phyloP scores from a whole-genome alignment of 805 yeast genomes.

The Myxozyma monticola region DNA sequence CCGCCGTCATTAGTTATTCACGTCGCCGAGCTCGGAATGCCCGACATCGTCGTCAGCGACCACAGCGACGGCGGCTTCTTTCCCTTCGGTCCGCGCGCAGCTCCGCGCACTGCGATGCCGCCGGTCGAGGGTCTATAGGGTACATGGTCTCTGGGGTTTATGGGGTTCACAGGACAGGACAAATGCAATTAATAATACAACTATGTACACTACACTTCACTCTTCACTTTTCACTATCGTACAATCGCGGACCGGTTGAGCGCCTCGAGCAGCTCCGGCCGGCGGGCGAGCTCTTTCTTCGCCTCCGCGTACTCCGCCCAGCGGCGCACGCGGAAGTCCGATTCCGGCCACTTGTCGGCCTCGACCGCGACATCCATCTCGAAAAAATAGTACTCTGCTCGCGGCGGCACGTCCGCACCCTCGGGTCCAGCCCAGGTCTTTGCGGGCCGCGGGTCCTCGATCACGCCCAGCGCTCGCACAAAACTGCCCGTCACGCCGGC shows the following conservation, averaged over 20 bases:
- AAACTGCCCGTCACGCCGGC: constrained; percentile 82
- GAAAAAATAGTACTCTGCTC: constrained; percentile 84
- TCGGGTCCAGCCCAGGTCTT: constrained; percentile 43
- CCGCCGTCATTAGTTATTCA: too few species aligned
- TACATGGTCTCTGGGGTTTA: too few species aligned
- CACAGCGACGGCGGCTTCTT: neutral
- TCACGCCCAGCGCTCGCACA: constrained; percentile 56
- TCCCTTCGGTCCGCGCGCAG: too few species aligned
- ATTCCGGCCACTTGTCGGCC: constrained; percentile 75
- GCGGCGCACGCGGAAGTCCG: constrained; percentile 55
- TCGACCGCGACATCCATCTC: constrained; percentile 66
- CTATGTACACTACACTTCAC: too few species aligned
- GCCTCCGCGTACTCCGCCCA: constrained; percentile 75
- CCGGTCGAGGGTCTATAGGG: too few species aligned
- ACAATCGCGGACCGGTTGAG: constrained; percentile 49
- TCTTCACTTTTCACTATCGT: too few species aligned
- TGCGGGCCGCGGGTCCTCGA: constrained; percentile 60
- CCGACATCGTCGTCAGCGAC: constrained; percentile 24
- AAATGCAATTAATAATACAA: too few species aligned
- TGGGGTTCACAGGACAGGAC: too few species aligned
- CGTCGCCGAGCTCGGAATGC: too few species aligned
- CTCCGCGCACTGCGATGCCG: neutral
- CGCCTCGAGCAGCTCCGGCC: constrained; percentile 70
- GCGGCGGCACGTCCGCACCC: constrained; percentile 51
- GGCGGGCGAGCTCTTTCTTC: constrained; percentile 52